Evolutionary conservation across 495 filamentous ascomycete genomes (phyloP).

Genomic region (Glutinoglossum americanum): DNA sequence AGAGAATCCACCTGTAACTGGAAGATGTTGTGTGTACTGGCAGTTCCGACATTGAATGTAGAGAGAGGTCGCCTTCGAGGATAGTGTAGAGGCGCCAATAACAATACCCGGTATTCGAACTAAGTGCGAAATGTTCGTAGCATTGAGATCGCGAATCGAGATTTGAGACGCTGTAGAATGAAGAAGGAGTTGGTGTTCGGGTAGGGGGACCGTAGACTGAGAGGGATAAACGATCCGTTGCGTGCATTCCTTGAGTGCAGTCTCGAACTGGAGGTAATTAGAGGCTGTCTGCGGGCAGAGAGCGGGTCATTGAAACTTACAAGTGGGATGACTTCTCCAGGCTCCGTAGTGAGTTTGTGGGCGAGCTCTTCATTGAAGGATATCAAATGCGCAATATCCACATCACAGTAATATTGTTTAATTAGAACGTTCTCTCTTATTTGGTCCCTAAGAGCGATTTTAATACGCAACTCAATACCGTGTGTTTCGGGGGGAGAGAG

Average conservation of each 20-base stretch:
- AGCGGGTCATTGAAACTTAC: conserved; percentile 24
- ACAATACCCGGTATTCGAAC: conserved; percentile 95
- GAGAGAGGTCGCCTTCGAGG: conserved; percentile 78
- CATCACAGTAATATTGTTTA: conserved; percentile 89
- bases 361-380: conserved; percentile 94
- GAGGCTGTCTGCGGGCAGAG: conserved; percentile 3
- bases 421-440: conserved; percentile 86
- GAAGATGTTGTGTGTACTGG: conserved; percentile 44
- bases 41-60: conserved; percentile 82
- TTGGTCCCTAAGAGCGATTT: conserved; percentile 50
- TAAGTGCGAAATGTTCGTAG: conserved; percentile 79
- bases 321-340: conserved; percentile 77
- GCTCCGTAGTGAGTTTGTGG: conserved; percentile 74
- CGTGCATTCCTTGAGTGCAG: conserved; percentile 73
- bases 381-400: conserved; percentile 90
- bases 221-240: conserved; percentile 73
- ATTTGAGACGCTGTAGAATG: conserved; percentile 79
- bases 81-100: conserved; percentile 90
- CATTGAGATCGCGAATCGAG: conserved; percentile 85
- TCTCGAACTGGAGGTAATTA: conserved; percentile 49
- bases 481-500: background rate
- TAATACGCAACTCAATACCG: background rate
- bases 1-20: conserved; percentile 63
- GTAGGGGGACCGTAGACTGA: conserved; percentile 44
- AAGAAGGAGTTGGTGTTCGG: conserved; percentile 86